Percentiles rank a stretch among this genome's conserved stretches.
Evolutionary conservation across 805 yeast genomes (phyloP).

Genomic region (Kodamaea lidongshanica): DNA sequence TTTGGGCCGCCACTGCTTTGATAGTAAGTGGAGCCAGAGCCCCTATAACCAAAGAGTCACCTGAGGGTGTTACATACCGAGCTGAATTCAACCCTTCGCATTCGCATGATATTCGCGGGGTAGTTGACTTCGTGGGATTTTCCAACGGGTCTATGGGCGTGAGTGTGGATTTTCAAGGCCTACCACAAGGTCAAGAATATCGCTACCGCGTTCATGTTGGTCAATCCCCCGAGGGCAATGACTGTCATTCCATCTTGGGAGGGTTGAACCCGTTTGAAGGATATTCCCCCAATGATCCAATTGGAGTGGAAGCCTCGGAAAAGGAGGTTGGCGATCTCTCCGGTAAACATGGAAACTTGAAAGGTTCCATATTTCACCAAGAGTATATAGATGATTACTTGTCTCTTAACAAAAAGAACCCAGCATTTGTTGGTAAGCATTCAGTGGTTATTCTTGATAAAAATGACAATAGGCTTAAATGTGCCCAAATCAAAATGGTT

Average conservation of each 20-base stretch:
- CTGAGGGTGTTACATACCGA: constrained; percentile 19
- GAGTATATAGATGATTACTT: constrained; percentile 20
- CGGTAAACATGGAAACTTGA: constrained; percentile 33
- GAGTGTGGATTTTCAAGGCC: constrained; percentile 23
- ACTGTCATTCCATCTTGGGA: constrained; percentile 26
- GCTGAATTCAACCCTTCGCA: constrained; percentile 27
- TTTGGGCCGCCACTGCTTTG: no score
- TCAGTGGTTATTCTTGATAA: constrained; percentile 33
- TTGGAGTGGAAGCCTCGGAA: constrained; percentile 7
- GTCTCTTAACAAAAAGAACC: constrained; percentile 18
- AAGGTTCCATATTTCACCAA: constrained; percentile 18
- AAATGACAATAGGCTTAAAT: constrained; percentile 29
- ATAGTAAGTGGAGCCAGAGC: no score
- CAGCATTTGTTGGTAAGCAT: constrained; percentile 18
- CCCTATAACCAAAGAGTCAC: constrained; percentile 28
- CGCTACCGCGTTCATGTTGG: constrained; percentile 33
- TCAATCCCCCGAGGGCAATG: constrained; percentile 31
- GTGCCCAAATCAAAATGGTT: constrained; percentile 31
- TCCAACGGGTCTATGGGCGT: constrained; percentile 30
- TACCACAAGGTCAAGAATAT: constrained; percentile 24
- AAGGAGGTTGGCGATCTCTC: constrained; percentile 35
- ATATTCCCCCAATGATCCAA: constrained; percentile 16
- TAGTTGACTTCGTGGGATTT: constrained; percentile 24
- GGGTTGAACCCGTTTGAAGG: constrained; percentile 39
- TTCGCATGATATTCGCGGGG: constrained; percentile 23